Percentiles rank a stretch among this genome's conserved stretches.
phyloP scores from a whole-genome alignment of 176 grass and related monocot genomes.

The Pontederia crassipes region DNA sequence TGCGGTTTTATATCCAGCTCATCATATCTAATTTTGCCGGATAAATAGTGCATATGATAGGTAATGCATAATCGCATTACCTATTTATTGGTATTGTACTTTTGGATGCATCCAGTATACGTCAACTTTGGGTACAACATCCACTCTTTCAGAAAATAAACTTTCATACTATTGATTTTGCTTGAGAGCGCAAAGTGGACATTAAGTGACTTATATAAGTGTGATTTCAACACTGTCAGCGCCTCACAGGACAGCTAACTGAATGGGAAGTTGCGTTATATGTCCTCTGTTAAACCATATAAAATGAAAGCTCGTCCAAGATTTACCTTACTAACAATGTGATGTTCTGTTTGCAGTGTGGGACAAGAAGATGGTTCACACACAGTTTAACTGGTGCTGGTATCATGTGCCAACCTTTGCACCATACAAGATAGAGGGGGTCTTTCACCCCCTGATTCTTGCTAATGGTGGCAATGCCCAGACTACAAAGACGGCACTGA shows the following conservation, averaged over 20 bases:
- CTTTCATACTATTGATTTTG: too few relatives aligned
- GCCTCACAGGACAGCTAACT: too few relatives aligned
- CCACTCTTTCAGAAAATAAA: too few relatives aligned
- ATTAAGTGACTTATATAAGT: too few relatives aligned
- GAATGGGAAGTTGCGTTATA: too few relatives aligned
- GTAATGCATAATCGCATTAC: not conserved
- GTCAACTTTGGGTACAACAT: too few relatives aligned
- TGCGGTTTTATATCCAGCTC: not conserved
- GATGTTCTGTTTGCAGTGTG: constrained; percentile 47
- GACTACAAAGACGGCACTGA: constrained; percentile 74
- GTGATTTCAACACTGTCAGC: too few relatives aligned
- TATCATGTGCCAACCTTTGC: constrained; percentile 78
- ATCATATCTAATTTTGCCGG: not conserved
- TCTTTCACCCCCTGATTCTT: constrained; percentile 81
- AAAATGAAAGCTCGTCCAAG: too few relatives aligned
- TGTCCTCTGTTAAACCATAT: too few relatives aligned
- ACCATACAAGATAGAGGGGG: constrained; percentile 69
- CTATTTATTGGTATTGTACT: too few relatives aligned
- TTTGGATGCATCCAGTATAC: too few relatives aligned
- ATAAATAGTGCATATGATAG: not conserved
- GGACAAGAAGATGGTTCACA: constrained; percentile 99
- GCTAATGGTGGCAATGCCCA: constrained; percentile 61
- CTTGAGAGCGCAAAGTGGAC: too few relatives aligned
- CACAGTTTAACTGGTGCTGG: constrained; percentile 81
- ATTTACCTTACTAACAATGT: not conserved